Base-by-base conservation (phyloP, 805 yeast genomes). In the Ogataea kodamae region DNA sequence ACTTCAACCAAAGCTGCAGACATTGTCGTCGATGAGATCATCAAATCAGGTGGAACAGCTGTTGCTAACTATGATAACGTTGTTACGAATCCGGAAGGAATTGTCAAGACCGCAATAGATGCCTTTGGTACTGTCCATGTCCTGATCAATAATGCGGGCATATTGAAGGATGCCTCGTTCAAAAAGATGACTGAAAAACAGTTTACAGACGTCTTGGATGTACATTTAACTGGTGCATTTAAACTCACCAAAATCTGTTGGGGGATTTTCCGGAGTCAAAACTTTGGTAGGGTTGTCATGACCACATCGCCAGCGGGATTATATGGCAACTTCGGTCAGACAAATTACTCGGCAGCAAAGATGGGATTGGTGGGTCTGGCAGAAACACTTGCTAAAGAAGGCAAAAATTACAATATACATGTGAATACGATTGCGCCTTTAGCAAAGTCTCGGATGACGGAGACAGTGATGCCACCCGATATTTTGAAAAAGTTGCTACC, bases 291-390 rank as follows among this genome's bases (percentile, higher is more conserved):
- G 50, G 73, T 90, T 49, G 64, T 90, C 51, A 89, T 87, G 72
- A 89, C 97, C n/a, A 78, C 95, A 17, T 88, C 96, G 4, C 96
- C 97, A 4, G 97, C 97, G 21, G 98, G 98, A 14, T 70, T 90
- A 46, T 90, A 82, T 59, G 98, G 98, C 43, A 88, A 88, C 65
- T 90, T 89, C 64, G 98, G 98, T 30, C 98, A 90, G 65, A 77
- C 95, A 24, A 90, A 90, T 65, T 90, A 90, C 64, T 79, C 96
- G 1, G 89, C 96, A 18, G 97, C 96, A 14, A 90, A 90, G 62
- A 67, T 84, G 43, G 97, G 85, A 11, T 67, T 88, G 33, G 84
- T 90, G 37, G 97, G 97, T 8, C 76, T 90, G 50, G 82, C 95
- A 28, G 96, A 90, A 62, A 88, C 97, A 6, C 74, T 89, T 54